Evolutionary conservation across 2,329 filamentous ascomycete genomes (phyloP).

Genomic region (Neofusicoccum parvum): DNA sequence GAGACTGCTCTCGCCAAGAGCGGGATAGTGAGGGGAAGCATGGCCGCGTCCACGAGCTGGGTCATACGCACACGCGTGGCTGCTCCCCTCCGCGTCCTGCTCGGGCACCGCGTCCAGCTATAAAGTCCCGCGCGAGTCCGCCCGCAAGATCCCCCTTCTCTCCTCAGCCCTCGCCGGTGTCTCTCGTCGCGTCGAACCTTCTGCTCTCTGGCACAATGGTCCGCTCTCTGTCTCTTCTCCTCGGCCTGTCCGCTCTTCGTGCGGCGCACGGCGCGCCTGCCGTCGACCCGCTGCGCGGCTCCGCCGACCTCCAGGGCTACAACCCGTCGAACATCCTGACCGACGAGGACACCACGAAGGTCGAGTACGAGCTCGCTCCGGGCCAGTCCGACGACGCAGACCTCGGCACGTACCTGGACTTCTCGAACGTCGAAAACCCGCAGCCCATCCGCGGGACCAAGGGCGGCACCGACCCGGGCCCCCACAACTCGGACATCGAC

Average conservation of each 20-base stretch:
- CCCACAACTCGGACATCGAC: conserved; percentile 55
- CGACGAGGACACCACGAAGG: conserved; percentile 32
- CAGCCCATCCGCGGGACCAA: conserved; percentile 58
- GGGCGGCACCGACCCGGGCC: conserved; percentile 57
- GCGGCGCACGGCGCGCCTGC: conserved; percentile 7
- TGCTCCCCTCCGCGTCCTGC: background rate
- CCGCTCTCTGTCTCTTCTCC: background rate
- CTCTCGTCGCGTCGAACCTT: background rate
- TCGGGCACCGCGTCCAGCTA: background rate
- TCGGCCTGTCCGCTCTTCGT: background rate
- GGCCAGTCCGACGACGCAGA: conserved; percentile 55
- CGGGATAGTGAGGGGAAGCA: conserved; percentile 16
- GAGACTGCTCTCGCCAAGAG: background rate
- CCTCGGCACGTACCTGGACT: conserved; percentile 58
- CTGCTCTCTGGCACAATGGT: background rate
- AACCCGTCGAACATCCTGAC: conserved; percentile 22
- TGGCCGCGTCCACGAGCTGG: background rate
- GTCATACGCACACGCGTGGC: conserved; percentile 1
- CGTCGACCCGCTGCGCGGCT: conserved; percentile 22
- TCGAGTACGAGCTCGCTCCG: conserved; percentile 48
- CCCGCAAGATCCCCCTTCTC: background rate
- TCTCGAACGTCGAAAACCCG: conserved; percentile 54
- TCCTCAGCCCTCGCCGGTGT: background rate
- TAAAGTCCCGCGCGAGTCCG: background rate
- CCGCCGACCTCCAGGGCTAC: conserved; percentile 22